A percentile compares a stretch with the other conserved stretches of the same genome.
These are phyloP conservation scores for Maudiozyma humilis DNA, from an alignment of 1,139 yeast species.

Conservation along the genomic window DNA sequence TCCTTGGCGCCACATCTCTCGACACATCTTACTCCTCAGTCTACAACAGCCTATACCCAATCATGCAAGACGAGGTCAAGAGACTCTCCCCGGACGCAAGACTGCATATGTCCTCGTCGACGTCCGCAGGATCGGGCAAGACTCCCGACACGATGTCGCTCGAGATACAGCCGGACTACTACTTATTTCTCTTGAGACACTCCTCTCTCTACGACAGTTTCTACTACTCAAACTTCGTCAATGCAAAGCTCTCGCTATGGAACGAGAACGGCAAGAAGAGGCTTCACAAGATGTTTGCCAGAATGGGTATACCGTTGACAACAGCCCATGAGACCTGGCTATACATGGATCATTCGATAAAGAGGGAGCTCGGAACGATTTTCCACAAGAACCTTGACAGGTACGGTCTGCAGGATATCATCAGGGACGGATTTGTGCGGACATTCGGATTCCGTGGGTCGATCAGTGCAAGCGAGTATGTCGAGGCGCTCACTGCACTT, in stretches of 20 bases:
- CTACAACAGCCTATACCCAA: slow-evolving; percentile 63
- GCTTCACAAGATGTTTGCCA: slow-evolving; percentile 84
- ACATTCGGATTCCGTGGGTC: slow-evolving; percentile 83
- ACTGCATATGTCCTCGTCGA: background rate
- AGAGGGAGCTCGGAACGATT: slow-evolving; percentile 61
- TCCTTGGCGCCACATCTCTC: slow-evolving; percentile 79
- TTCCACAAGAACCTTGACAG: slow-evolving; percentile 62
- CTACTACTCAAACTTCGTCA: slow-evolving; percentile 80
- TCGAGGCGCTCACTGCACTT: slow-evolving; percentile 77
- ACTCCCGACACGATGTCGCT: slow-evolving; percentile 55
- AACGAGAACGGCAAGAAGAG: slow-evolving; percentile 85
- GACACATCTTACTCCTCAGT: slow-evolving; percentile 70
- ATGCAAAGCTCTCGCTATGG: slow-evolving; percentile 81
- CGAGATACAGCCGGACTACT: slow-evolving; percentile 73
- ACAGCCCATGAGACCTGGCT: slow-evolving; percentile 90
- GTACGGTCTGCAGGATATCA: slow-evolving; percentile 76
- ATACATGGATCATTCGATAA: slow-evolving; percentile 75
- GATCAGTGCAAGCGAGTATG: slow-evolving; percentile 87
- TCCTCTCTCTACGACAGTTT: slow-evolving; percentile 92
- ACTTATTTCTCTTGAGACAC: slow-evolving; percentile 77
- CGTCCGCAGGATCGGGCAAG: slow-evolving; percentile 12
- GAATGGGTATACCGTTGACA: slow-evolving; percentile 87
- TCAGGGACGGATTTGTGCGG: slow-evolving; percentile 78
- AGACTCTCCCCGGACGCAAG: slow-evolving; percentile 45
- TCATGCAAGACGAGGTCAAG: slow-evolving; percentile 73